Conservation (phyloP, 352 stramenopile genomes). For the Phytophthora macrochlamydospora region DNA sequence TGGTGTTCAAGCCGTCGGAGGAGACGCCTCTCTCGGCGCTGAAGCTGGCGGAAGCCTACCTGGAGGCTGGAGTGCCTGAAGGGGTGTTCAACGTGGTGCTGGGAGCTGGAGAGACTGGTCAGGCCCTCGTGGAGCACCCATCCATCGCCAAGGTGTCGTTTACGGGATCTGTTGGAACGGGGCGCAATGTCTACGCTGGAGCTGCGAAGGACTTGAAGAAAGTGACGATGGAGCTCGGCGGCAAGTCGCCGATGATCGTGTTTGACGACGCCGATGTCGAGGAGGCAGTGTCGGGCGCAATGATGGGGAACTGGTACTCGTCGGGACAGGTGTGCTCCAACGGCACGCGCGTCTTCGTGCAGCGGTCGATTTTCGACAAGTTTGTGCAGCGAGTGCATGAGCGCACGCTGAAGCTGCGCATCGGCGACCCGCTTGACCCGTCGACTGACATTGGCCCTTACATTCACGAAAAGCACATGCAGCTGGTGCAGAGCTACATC, state of each 20-base stretch:
- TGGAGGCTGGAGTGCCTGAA: slow-evolving; percentile 71
- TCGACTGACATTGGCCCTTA: slow-evolving; percentile 87
- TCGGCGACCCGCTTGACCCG: slow-evolving; percentile 86
- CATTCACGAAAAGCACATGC: slow-evolving; percentile 85
- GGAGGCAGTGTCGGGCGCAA: slow-evolving; percentile 74
- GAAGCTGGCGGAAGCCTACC: slow-evolving; percentile 66
- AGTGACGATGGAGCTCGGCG: slow-evolving; percentile 90
- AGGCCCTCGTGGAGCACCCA: slow-evolving; percentile 57
- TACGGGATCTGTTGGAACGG: slow-evolving; percentile 81
- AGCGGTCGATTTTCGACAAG: slow-evolving; percentile 76
- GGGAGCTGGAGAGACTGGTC: slow-evolving; percentile 60
- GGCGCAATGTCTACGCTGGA: slow-evolving; percentile 67
- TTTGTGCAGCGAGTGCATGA: slow-evolving; percentile 87
- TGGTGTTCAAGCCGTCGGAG: slow-evolving; percentile 93
- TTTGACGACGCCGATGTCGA: slow-evolving; percentile 88
- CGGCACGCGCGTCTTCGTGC: slow-evolving; percentile 90
- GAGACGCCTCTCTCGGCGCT: slow-evolving; percentile 84
- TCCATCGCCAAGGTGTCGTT: slow-evolving; percentile 84
- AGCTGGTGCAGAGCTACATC: slow-evolving; percentile 78
- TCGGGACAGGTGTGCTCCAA: slow-evolving; percentile 91
- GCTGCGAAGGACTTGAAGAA: slow-evolving; percentile 85
- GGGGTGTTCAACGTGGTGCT: slow-evolving; percentile 86
- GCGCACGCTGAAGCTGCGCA: slow-evolving; percentile 69
- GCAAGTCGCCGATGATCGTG: slow-evolving; percentile 89
- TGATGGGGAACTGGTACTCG: slow-evolving; percentile 91